Base-by-base conservation (phyloP, 2,329 filamentous ascomycete species). In the Emergomyces orientalis region DNA sequence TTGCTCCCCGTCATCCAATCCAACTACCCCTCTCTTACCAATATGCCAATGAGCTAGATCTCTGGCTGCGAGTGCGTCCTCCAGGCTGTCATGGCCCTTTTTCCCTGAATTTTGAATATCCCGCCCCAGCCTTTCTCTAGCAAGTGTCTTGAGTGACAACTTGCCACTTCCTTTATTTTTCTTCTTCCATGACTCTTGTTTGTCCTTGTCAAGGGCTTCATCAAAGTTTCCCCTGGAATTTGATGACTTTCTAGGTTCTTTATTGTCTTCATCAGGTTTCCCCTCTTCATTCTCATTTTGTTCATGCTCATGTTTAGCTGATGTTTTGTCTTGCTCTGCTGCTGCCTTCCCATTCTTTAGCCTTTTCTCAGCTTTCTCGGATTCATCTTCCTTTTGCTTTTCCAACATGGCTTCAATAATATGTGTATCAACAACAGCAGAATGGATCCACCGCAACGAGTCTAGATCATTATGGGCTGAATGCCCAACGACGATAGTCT, bases 401-500 rank as follows among this genome's bases (percentile, higher is more conserved):
- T 62, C 56, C 51, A 64, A 61, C 8, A 37, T 49, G 30, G 45
- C 55, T 34, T 63, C 67, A 13, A 73, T 63, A 25, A 74, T 54
- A 43, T 75, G 68, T 0, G 80, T 81, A 66, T 83, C 81, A n/a
- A 82, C 70, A 1, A 82, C 69, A 0, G 64, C 58, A 0, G 63
- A 58, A 65, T 82, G 81, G n/a, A 81, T 77, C 79, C 79, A 81
- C n/a, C 80, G 72, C 65, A 83, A 67, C 0, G 75, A 71, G 0
- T 66, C 67, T 14, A 83, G 67, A 65, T 82, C 81, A 54, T 74
- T 74, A 27, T 75, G 66, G 1, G 73, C 75, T 0, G 72, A 73
- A 60, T 84, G 81, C 0, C 77, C 79, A 3, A 84, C 71, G 14
- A 84, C 73, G 11, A 83, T 71, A 0, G 82, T 84, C 0, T 76